phyloP scores from a whole-genome alignment of 257 asterid species.

The Solanum gracilifrons region DNA sequence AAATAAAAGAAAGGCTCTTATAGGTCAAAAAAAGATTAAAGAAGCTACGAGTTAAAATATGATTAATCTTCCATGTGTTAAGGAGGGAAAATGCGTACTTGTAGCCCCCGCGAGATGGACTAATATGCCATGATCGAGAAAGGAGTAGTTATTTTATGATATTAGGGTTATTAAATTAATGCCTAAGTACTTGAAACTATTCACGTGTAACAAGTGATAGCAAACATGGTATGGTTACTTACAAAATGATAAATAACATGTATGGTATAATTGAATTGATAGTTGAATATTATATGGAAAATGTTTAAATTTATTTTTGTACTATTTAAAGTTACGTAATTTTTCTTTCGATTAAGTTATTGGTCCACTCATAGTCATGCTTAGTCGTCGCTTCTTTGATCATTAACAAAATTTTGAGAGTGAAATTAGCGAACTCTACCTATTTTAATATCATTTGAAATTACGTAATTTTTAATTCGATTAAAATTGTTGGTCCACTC shows the following conservation, averaged over 20 bases:
- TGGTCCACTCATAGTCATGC: not conserved
- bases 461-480: too few species aligned
- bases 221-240: not conserved
- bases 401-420: too few species aligned
- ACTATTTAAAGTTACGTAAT: not conserved
- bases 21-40: not conserved
- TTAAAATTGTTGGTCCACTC: too few species aligned
- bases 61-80: not conserved
- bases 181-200: not conserved
- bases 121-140: not conserved
- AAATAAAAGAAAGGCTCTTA: not conserved
- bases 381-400: not conserved
- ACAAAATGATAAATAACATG: not conserved
- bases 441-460: too few species aligned
- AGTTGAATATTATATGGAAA: not conserved
- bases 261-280: not conserved
- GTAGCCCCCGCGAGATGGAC: not conserved
- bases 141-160: not conserved
- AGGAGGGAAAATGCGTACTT: not conserved
- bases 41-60: not conserved
- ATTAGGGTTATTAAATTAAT: slow-evolving; percentile 4
- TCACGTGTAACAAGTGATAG: not conserved
- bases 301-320: not conserved
- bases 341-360: not conserved
- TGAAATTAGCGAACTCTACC: too few species aligned